Conservation (phyloP, 78 protist species). For the Dictyostelium citrinum region DNA sequence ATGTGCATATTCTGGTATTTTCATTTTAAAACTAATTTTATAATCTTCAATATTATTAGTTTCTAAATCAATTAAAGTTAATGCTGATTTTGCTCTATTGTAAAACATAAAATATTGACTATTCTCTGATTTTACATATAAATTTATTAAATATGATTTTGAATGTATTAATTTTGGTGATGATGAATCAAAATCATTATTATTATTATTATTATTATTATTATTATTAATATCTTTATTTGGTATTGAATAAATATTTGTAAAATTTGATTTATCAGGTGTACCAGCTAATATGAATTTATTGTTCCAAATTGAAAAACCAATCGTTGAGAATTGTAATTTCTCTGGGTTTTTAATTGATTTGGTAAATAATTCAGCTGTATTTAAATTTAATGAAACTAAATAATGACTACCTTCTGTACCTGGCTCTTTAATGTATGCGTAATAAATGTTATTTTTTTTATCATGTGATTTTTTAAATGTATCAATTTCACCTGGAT, state of each 20-base stretch:
- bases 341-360: neutral
- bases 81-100: neutral
- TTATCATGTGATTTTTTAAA: neutral
- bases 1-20: neutral
- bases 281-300: neutral
- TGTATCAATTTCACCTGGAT: neutral
- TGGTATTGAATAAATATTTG: neutral
- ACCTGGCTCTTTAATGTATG: neutral
- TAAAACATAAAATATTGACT: neutral
- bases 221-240: neutral
- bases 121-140: neutral
- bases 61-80: neutral
- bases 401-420: neutral
- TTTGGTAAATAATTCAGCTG: neutral
- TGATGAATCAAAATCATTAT: too few species aligned
- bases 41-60: neutral
- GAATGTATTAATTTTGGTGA: neutral
- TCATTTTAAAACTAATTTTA: neutral
- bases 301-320: neutral
- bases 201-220: neutral
- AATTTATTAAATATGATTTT: neutral
- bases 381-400: neutral
- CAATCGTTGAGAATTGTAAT: neutral
- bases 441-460: neutral
- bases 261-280: neutral